Base-by-base conservation (phyloP, 208 protist species). In the Wallacemonas sp. region DNA sequence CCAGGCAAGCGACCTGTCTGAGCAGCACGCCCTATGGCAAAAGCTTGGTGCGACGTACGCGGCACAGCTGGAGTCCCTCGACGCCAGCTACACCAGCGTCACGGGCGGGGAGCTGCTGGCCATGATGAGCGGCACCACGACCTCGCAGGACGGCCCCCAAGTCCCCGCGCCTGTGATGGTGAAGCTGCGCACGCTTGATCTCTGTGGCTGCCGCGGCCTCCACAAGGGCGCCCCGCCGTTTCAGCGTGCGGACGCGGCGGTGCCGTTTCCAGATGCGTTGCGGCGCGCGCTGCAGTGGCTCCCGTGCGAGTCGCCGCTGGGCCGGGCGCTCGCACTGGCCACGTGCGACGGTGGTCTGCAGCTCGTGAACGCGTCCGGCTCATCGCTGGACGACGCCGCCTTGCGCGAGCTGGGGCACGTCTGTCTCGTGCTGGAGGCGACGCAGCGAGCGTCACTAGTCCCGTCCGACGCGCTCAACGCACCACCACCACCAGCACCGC, bases 21-120 rank as follows among this genome's bases (percentile, higher is more conserved):
- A n/a, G n/a, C n/a, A n/a, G n/a, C n/a, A n/a, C n/a, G n/a, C n/a
- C n/a, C n/a, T n/a, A n/a, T 58, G 26, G 8, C 11, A 38, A 8
- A 8, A 61, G 36, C n/a, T 65, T 16, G 52, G 65, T 39, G 21
- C 4, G 12, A 24, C 17, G 17, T 63, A 62, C 39, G 41, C 38
- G 6, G 12, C 52, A 6, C 68, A 75, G 46, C 23, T 88, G n/a
- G 47, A 61, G 6, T 52, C 75, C 8, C 70, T 88, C 19, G 75
- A 82, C 34, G 65, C 76, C 30, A 79, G 76, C 68, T 80, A 81
- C 70, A 88, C 82, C 2, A 69, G 69, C 32, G 47, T 83, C 16
- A 68, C 68, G 23, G 82, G 75, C 23, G 46, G 55, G 11, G 76
- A 88, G 19, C 66, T 88, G 39, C 73, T 88, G 29, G 62, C 78